phyloP scores from a whole-genome alignment of 139 green algal species.

The Raphidocelis subcapitata region DNA sequence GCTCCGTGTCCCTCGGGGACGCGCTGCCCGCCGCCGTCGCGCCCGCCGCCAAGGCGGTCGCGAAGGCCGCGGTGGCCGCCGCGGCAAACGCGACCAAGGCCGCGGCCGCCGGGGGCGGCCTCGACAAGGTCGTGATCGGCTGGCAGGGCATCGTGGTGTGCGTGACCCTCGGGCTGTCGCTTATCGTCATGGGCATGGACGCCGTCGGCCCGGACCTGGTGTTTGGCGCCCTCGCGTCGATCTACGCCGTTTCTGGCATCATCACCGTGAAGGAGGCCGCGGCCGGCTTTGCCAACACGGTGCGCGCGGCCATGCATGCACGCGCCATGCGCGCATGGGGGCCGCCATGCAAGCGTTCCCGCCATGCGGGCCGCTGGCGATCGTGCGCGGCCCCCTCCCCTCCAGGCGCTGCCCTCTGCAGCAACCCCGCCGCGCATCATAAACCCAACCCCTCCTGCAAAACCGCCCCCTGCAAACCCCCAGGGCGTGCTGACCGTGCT shows the following conservation, averaged over 20 bases:
- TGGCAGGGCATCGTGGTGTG: not conserved
- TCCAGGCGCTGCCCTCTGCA: no score
- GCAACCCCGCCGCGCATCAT: no score
- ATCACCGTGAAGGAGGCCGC: constrained; percentile 28
- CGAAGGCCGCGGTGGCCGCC: not conserved
- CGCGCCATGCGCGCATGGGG: no score
- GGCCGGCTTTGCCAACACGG: not conserved
- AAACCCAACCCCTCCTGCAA: no score
- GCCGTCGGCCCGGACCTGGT: constrained; percentile 36
- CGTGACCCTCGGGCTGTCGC: not conserved
- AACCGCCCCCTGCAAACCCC: no score
- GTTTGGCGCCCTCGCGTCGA: constrained; percentile 26
- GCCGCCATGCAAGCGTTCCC: no score
- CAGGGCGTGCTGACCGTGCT: constrained; percentile 45
- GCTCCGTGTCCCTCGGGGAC: no score
- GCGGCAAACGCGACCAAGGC: not conserved
- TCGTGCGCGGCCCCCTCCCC: no score
- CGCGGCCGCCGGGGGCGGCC: not conserved
- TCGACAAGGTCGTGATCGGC: not conserved
- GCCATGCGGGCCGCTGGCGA: no score
- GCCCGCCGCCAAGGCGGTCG: not conserved
- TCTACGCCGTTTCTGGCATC: constrained; percentile 20
- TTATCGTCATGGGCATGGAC: constrained; percentile 23
- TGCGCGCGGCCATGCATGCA: no score
- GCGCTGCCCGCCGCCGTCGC: no score